These are phyloP conservation scores for Trypanosoma vivax DNA, from an alignment of 208 protist species.

Conservation along the genomic window DNA sequence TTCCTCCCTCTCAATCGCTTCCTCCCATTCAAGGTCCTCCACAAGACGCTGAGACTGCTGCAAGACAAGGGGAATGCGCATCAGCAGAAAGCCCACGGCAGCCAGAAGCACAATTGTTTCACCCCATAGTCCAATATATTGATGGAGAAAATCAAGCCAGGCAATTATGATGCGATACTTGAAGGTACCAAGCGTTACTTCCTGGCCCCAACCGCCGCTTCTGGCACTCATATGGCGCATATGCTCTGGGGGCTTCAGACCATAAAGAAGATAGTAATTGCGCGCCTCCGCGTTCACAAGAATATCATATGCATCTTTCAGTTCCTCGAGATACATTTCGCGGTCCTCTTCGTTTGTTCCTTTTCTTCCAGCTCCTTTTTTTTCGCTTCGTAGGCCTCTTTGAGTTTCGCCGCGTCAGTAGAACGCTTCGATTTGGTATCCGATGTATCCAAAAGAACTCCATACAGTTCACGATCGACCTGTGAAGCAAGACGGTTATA, in stretches of 20 bases:
- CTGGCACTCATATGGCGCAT: slow-evolving; percentile 74
- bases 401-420: slow-evolving; percentile 39
- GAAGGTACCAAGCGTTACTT: slow-evolving; percentile 65
- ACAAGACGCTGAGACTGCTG: slow-evolving; percentile 50
- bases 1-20: slow-evolving; percentile 24
- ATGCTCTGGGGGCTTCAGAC: slow-evolving; percentile 71
- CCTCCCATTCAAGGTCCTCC: slow-evolving; percentile 62
- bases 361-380: slow-evolving; percentile 41
- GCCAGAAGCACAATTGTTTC: slow-evolving; percentile 56
- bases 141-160: slow-evolving; percentile 76
- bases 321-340: slow-evolving; percentile 74
- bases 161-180: slow-evolving; percentile 77
- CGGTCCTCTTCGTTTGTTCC: slow-evolving; percentile 68
- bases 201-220: slow-evolving; percentile 84
- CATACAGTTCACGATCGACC: slow-evolving; percentile 79
- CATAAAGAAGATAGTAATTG: slow-evolving; percentile 89
- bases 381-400: slow-evolving; percentile 75
- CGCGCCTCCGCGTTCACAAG: slow-evolving; percentile 70
- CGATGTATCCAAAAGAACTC: slow-evolving; percentile 69
- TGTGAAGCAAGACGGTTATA: slow-evolving; percentile 76
- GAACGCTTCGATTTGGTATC: slow-evolving; percentile 63
- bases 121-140: slow-evolving; percentile 67
- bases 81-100: slow-evolving; percentile 51
- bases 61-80: slow-evolving; percentile 48
- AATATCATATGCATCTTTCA: slow-evolving; percentile 85